Base-by-base conservation (phyloP, 2,329 filamentous ascomycete genomes). In the Helicocarpus griseus region DNA sequence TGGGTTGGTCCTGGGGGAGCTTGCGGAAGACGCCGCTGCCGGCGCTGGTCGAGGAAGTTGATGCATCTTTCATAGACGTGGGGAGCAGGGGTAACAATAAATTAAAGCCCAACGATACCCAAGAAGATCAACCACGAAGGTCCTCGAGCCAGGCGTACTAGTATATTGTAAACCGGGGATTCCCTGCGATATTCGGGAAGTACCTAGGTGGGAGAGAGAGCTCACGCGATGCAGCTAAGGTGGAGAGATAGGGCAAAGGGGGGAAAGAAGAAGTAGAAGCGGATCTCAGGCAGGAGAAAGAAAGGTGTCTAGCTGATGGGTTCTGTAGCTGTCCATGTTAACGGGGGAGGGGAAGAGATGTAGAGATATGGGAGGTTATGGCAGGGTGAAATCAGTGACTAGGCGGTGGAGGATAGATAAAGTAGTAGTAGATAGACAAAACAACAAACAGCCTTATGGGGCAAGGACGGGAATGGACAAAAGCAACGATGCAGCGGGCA, bases 31-130 rank as follows among this genome's bases (percentile, higher is more conserved):
- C 55, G 85, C 79, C 63, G 82, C 79, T 67, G 83, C 79, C 58
- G 86, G 85, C 58, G 85, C 80, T 56, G 83, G 80, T 61, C 90
- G 83, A 61, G 87, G 84, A 72, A 90, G 87, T 73, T 95, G 90
- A 80, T 96, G 89, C 90, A 96, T 96, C 61, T 65, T 75, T 61
- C 44, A 24, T 50, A 41, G 39, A 49, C 54, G n/a, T 24, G 39
- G 22, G 28, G 21, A 48, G n/a, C 19, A 44, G 35, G 26, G 41
- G 33, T 36, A 43, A 35, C 17, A 55, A 22, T 43, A 38, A 29
- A 50, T 38, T 7, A n/a, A n/a, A 46, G 14, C 7, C 43, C 33
- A 21, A 45, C 1, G 39, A n/a, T 53, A 36, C 24, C 21, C 22
- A 29, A 36, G 45, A 35, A 28, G 26, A n/a, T 19, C 28, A 13